Conservation (phyloP, 129 eudicot genomes). For the Silybum marianum region DNA sequence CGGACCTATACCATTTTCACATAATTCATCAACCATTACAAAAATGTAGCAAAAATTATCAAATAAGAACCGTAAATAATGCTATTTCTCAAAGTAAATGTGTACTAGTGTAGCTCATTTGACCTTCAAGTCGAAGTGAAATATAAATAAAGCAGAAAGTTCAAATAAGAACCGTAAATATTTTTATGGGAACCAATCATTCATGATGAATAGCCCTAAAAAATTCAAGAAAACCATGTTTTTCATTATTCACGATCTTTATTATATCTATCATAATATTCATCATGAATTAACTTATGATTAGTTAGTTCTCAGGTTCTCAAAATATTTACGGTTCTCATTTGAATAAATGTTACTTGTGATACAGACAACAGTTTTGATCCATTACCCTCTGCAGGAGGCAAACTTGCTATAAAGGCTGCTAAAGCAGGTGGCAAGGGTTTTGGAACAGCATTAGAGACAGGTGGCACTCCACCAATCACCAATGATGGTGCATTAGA, state of each 20-base stretch:
- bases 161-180: neutral
- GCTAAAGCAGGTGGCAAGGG: slow-evolving; percentile 71
- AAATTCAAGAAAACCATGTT: neutral
- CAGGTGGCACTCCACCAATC: slow-evolving; percentile 46
- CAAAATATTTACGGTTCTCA: neutral
- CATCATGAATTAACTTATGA: neutral
- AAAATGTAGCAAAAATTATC: slow-evolving; percentile 9
- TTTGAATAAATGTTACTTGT: neutral
- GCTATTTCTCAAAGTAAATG: neutral
- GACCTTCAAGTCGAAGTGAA: slow-evolving; percentile 16
- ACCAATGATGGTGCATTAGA: slow-evolving; percentile 30
- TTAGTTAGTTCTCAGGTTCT: neutral
- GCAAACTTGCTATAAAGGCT: slow-evolving; percentile 73
- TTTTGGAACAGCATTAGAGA: slow-evolving; percentile 50
- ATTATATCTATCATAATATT: neutral
- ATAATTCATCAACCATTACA: slow-evolving; percentile 11
- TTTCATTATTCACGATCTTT: neutral
- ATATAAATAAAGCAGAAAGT: neutral
- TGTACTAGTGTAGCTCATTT: neutral
- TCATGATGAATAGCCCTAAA: neutral
- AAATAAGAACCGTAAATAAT: no score
- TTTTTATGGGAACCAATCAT: neutral
- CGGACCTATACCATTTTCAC: slow-evolving; percentile 67
- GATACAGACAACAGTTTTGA: neutral
- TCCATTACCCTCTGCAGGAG: slow-evolving; percentile 70